Percentiles rank a stretch among this genome's conserved stretches.
Conservation (phyloP, 192 early-diverging fungal genomes). For the Coemansia sp. region DNA sequence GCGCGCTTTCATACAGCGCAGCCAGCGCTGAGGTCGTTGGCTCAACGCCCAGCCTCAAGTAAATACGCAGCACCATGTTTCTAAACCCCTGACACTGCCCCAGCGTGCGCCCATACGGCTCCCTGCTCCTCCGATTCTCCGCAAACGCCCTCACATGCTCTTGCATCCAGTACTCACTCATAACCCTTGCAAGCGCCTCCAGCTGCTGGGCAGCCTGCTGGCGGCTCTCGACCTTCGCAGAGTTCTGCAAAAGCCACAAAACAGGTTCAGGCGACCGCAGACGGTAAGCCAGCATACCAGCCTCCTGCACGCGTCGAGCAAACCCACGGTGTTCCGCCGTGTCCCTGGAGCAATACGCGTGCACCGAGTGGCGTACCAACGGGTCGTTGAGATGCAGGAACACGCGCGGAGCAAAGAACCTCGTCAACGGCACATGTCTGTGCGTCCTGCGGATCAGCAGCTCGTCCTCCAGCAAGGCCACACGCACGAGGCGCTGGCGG, state of each 20-base stretch:
- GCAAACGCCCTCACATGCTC: neutral
- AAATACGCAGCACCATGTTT: slow-evolving; percentile 8
- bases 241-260: neutral
- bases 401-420: no score
- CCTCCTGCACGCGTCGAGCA: neutral
- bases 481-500: no score
- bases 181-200: neutral
- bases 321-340: neutral
- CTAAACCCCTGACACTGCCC: neutral
- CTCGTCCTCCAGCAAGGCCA: no score
- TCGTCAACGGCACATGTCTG: no score
- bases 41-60: slow-evolving; percentile 22
- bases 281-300: neutral
- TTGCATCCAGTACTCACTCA: neutral
- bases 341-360: neutral
- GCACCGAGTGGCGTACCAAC: no score
- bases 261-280: neutral
- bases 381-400: no score
- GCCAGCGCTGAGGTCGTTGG: slow-evolving; percentile 21
- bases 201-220: neutral
- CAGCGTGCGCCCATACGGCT: neutral
- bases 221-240: neutral
- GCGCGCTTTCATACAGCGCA: slow-evolving; percentile 9
- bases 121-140: neutral
- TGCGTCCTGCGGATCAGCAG: no score